A percentile compares a stretch with the other conserved stretches of the same genome.
Conservation (phyloP, 345 rosid genomes). For the Geranium brycei region DNA sequence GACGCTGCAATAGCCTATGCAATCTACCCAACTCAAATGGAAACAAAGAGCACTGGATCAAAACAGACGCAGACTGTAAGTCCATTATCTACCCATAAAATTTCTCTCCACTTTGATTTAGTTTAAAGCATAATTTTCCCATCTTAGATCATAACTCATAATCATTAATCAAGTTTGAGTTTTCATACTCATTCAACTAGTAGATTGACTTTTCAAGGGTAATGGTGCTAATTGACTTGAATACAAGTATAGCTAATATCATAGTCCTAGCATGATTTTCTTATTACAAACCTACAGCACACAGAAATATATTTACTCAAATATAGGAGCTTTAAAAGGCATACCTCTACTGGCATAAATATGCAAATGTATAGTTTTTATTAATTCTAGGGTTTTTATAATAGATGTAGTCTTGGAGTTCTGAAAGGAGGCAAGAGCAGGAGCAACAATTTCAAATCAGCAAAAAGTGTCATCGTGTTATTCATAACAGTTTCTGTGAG, state of each 20-base stretch:
- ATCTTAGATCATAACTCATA: background rate
- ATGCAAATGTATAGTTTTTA: background rate
- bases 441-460: conserved; percentile 2
- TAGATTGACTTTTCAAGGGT: background rate
- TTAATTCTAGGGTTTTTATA: background rate
- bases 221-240: background rate
- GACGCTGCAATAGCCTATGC: conserved; percentile 37
- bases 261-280: background rate
- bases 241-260: background rate
- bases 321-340: conserved; percentile 42
- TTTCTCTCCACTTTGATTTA: background rate
- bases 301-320: conserved; percentile 15
- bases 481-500: conserved; percentile 4
- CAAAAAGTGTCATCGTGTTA: conserved; percentile 5
- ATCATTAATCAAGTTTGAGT: background rate
- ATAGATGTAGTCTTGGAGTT: conserved; percentile 2
- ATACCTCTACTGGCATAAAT: conserved; percentile 2
- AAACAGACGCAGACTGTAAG: conserved; percentile 81
- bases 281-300: conserved; percentile 1
- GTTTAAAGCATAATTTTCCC: background rate
- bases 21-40: conserved; percentile 44
- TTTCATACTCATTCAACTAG: too few relatives aligned
- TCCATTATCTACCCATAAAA: conserved; percentile 5
- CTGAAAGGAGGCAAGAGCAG: conserved; percentile 4
- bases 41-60: conserved; percentile 72